phyloP scores from a whole-genome alignment of 306 rosid genomes.

The Canavalia gladiata region DNA sequence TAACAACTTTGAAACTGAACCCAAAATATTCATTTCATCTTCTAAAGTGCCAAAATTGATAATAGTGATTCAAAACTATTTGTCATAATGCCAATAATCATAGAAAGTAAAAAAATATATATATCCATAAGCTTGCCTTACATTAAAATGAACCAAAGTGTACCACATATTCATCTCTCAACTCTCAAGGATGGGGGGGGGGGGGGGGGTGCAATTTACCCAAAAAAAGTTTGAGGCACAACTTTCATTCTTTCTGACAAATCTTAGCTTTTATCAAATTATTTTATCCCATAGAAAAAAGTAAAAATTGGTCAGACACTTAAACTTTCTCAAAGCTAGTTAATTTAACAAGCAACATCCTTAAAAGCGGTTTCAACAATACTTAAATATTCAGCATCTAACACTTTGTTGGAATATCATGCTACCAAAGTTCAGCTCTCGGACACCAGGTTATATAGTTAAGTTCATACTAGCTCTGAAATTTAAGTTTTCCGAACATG shows the following conservation, averaged over 20 bases:
- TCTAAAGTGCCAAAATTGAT: neutral
- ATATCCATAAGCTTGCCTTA: neutral
- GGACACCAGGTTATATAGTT: neutral
- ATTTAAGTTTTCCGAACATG: conserved; percentile 25
- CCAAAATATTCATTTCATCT: conserved; percentile 2
- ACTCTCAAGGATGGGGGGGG: no score
- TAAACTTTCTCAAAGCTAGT: conserved; percentile 22
- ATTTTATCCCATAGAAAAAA: neutral
- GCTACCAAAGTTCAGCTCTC: neutral
- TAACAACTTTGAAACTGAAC: neutral
- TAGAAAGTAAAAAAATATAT: neutral
- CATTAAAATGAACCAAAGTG: neutral
- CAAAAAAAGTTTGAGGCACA: neutral
- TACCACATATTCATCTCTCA: neutral
- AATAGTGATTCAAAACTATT: neutral
- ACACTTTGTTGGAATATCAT: neutral
- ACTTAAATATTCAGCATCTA: conserved; percentile 20
- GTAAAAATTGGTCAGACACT: neutral
- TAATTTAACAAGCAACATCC: neutral
- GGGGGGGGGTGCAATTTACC: neutral
- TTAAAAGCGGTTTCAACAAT: conserved; percentile 9
- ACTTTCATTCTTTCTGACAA: neutral
- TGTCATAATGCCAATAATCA: neutral
- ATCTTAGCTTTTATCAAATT: conserved; percentile 9
- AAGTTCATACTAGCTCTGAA: conserved; percentile 16